A percentile compares a stretch with the other conserved stretches of the same genome.
Evolutionary conservation across 2,329 filamentous ascomycete species (phyloP).

Genomic region (Aspergillus fumigatiaffinis): DNA sequence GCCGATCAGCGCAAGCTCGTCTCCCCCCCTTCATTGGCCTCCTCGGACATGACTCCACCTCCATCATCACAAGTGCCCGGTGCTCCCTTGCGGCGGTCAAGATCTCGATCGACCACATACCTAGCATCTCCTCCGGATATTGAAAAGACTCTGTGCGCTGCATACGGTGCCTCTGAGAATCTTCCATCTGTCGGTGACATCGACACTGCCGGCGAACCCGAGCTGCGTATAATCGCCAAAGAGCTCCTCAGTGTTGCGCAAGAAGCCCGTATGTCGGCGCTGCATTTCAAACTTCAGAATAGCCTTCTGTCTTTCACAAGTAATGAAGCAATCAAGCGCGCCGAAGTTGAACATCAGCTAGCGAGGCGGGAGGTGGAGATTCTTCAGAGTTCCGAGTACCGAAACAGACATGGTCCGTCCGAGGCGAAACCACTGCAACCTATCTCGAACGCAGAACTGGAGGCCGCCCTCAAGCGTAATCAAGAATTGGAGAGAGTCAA

Average conservation of each 20-base stretch:
- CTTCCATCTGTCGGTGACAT: conserved; percentile 50
- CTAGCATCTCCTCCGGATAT: conserved; percentile 48
- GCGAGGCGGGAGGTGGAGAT: conserved; percentile 84
- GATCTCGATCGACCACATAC: conserved; percentile 32
- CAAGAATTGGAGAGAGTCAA: conserved; percentile 66
- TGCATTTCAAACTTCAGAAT: conserved; percentile 87
- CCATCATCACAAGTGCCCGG: conserved; percentile 56
- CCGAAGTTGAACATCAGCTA: conserved; percentile 88
- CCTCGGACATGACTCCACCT: conserved; percentile 58
- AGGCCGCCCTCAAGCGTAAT: conserved; percentile 57
- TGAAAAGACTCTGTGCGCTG: conserved; percentile 39
- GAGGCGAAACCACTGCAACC: conserved; percentile 40
- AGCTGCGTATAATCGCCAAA: conserved; percentile 53
- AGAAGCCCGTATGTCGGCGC: conserved; percentile 74
- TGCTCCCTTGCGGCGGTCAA: conserved; percentile 42
- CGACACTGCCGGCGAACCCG: conserved; percentile 47
- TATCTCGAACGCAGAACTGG: conserved; percentile 49
- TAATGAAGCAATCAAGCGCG: conserved; percentile 77
- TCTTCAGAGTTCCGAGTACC: conserved; percentile 68
- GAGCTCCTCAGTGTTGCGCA: conserved; percentile 53
- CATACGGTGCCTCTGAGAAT: conserved; percentile 42
- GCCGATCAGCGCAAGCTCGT: conserved; percentile 32
- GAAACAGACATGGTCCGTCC: conserved; percentile 58
- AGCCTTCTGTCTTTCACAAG: conserved; percentile 80
- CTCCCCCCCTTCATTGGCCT: conserved; percentile 45